Base-by-base conservation (phyloP, 2,329 filamentous ascomycete species). In the Cercospora sp. region DNA sequence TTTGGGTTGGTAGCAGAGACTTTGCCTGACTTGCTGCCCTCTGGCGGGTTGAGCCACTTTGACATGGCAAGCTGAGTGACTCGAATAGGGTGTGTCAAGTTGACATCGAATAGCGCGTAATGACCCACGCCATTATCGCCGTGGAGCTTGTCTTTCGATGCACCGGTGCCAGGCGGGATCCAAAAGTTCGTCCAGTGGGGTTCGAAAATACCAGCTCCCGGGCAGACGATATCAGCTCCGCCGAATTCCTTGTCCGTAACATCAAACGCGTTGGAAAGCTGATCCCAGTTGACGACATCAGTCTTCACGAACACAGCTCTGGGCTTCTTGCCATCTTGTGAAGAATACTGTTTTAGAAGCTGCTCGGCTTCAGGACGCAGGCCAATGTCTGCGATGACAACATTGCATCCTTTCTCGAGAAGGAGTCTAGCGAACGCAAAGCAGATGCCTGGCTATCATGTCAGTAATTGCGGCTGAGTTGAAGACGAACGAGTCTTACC, bases 171-270 rank as follows among this genome's bases (percentile, higher is more conserved):
- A 0, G 83, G 83, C 0, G 82, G 82, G 64, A 82, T 77, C 82
- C 82, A 84, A 75, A 84, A 84, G 73, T 83, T 84, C 65, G 75
- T 78, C 74, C 78, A 83, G 63, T 80, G 76, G 0, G 82, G 82
- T 63, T 85, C 83, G 75, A 80, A 85, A 28, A 85, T 76, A 5
- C 83, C 83, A 3, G 83, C 83, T 18, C 83, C 82, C 0, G 83
- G 83, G 63, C 82, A 83, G 13, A 84, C 80, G 53, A 85, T 80
- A 65, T 85, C 83, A 3, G 81, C 72, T 20, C 72, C 74, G 3
- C 83, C 83, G 64, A 86, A 86, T 63, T 83, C 79, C 57, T 77
- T 74, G 66, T 82, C 79, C 3, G 84, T 83, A 12, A 82, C 79
- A 33, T 81, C 76, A 69, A 86, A 86, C 79, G 85, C 82, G 20